phyloP scores from a whole-genome alignment of 1,139 yeast genomes.

The Pichia terricola region DNA sequence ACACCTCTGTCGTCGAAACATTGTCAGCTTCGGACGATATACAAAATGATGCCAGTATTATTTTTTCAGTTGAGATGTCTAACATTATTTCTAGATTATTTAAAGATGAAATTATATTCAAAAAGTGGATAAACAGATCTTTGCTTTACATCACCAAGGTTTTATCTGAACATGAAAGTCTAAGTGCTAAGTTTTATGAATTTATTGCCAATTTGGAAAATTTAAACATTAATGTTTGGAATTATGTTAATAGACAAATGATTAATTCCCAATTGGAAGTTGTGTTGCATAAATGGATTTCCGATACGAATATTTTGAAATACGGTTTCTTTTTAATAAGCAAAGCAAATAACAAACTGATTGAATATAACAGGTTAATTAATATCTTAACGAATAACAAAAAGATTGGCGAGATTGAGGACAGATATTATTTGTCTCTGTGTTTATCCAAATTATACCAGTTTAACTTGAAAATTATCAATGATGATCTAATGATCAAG shows the following conservation, averaged over 20 bases:
- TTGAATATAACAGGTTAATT: slow-evolving; percentile 46
- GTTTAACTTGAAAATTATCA: no score
- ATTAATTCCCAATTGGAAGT: slow-evolving; percentile 66
- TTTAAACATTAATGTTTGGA: slow-evolving; percentile 29
- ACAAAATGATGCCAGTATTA: slow-evolving; percentile 18
- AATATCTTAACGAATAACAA: slow-evolving; percentile 56
- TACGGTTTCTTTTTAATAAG: slow-evolving; percentile 32
- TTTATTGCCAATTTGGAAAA: slow-evolving; percentile 28
- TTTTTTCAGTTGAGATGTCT: slow-evolving; percentile 22
- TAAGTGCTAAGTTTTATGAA: slow-evolving; percentile 14
- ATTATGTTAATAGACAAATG: slow-evolving; percentile 36
- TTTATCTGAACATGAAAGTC: slow-evolving; percentile 41
- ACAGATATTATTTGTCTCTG: slow-evolving; percentile 35
- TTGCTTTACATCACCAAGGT: slow-evolving; percentile 52
- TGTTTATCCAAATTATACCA: slow-evolving; percentile 27
- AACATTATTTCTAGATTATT: slow-evolving; percentile 5
- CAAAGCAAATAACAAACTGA: slow-evolving; percentile 28
- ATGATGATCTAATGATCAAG: slow-evolving; percentile 9
- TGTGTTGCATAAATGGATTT: slow-evolving; percentile 43
- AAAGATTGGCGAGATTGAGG: slow-evolving; percentile 16
- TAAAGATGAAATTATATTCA: slow-evolving; percentile 1
- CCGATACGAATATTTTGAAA: slow-evolving; percentile 31
- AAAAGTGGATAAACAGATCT: slow-evolving; percentile 40
- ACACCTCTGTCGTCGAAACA: no score
- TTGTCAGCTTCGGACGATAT: slow-evolving; percentile 8